Percentiles rank a stretch among this genome's conserved stretches.
Conservation (phyloP, 2,329 filamentous ascomycete species). For the Epichloe scottii region DNA sequence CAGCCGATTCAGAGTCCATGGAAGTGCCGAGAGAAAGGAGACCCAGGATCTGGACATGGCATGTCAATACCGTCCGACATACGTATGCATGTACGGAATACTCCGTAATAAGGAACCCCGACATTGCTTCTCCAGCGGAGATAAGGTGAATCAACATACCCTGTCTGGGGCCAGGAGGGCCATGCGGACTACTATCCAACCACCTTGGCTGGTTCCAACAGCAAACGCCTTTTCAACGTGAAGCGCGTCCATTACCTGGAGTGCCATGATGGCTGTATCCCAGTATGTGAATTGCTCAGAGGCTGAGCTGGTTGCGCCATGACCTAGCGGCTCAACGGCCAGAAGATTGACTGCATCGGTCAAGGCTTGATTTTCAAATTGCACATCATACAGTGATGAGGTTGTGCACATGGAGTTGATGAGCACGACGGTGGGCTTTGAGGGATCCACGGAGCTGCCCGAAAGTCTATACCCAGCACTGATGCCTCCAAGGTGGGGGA, state of each 20-base stretch:
- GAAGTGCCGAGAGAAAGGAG: constrained; percentile 36
- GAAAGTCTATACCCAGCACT: constrained; percentile 31
- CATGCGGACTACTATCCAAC: constrained; percentile 38
- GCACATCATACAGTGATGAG: constrained; percentile 29
- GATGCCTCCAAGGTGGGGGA: constrained; percentile 36
- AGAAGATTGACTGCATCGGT: constrained; percentile 33
- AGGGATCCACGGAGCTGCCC: constrained; percentile 29
- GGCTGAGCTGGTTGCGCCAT: constrained; percentile 31
- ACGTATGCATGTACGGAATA: not conserved
- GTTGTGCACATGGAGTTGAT: constrained; percentile 41
- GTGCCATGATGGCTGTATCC: constrained; percentile 40
- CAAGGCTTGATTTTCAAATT: constrained; percentile 29
- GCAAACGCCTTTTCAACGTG: constrained; percentile 34
- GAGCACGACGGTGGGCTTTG: constrained; percentile 38
- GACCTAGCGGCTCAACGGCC: constrained; percentile 40
- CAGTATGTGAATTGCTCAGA: constrained; percentile 41
- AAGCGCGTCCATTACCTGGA: constrained; percentile 42
- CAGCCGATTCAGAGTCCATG: constrained; percentile 39
- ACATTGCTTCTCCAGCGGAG: not conserved
- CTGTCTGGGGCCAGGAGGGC: constrained; percentile 35
- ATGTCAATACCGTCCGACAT: not conserved
- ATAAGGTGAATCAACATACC: constrained; percentile 17
- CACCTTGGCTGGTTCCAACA: constrained; percentile 39
- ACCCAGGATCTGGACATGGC: constrained; percentile 28
- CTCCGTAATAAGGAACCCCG: too few species aligned